Evolutionary conservation across 768 basidiomycete genomes (phyloP), one percentile per base, ranked within the genome.

Genomic region (Lactarius pseudohatsudake): DNA sequence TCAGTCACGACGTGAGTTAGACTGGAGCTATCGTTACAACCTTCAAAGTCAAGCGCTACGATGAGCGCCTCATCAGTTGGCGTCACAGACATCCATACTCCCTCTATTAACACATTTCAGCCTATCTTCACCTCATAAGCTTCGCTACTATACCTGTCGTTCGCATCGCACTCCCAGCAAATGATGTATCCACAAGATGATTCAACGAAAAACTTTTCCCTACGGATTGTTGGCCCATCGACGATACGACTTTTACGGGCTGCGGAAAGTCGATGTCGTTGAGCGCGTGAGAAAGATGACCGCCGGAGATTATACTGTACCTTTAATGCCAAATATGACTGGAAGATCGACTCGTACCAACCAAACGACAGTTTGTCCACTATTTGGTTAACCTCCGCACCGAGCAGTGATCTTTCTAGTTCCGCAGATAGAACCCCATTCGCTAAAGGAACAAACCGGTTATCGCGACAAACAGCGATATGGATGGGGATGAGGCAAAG

Each of bases 171-270:
- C 81, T 85, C 0, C 86, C 86, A 11, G 85, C 85, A 69, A 88
- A 88, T 0, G 87, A 87, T 0, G 86, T 85, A 69, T 88, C 86
- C 1, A 79, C 81, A 9, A 88, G 76, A 67, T 88, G 86, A 61
- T 87, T 87, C 41, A 87, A 71, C 0, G 82, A 75, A 61, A 81
- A 88, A 59, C 81, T 84, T 69, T 87, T 87, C 0, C 86, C 87
- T 1, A 88, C 86, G 0, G 85, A 86, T 70, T 87, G 86, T 72
- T 87, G 86, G 1, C 85, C 86, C 86, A 87, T 87, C 0, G 86
- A 88, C 0, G 86, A 85, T 1, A 87, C 86, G 2, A 87, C 87
- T 67, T 80, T 82, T 13, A 87, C 85, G 2, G 85, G 86, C 84
- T 87, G 58, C 15, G 34, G 41, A 58, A 56, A 55, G 20, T 34